phyloP scores from a whole-genome alignment of 768 basidiomycete species.

The Chalciporus pseudorubinellus region DNA sequence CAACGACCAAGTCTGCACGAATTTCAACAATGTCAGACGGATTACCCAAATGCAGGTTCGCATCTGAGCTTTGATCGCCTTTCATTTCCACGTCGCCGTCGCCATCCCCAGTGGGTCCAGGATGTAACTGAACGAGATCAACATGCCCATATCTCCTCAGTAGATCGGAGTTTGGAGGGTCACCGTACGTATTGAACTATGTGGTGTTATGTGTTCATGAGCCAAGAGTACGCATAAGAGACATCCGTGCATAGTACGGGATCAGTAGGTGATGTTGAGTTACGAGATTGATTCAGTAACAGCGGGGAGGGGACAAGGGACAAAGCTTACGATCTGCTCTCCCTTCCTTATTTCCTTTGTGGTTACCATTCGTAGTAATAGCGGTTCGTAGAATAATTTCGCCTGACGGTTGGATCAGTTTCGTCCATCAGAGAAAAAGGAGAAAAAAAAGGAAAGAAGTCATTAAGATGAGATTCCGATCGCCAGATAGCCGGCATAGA shows the following conservation, averaged over 20 bases:
- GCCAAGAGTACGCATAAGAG: no score
- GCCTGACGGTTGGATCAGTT: constrained; percentile 48
- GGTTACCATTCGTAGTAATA: constrained; percentile 72
- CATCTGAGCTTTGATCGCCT: constrained; percentile 17
- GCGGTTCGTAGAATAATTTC: constrained; percentile 77
- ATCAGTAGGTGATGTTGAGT: background rate
- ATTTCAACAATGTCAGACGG: constrained; percentile 81
- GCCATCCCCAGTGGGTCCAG: background rate
- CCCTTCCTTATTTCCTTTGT: constrained; percentile 72
- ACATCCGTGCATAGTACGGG: no score
- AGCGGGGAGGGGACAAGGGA: no score
- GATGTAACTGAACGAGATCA: constrained; percentile 61
- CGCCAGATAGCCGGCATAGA: background rate
- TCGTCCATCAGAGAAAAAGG: no score
- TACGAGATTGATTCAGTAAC: background rate
- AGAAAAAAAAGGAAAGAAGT: no score
- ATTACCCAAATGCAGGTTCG: constrained; percentile 47
- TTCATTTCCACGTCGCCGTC: constrained; percentile 13
- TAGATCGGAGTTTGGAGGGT: constrained; percentile 89
- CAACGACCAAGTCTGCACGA: constrained; percentile 65
- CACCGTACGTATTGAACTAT: constrained; percentile 95
- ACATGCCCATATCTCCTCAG: constrained; percentile 94
- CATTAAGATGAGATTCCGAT: background rate
- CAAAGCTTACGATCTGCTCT: constrained; percentile 79
- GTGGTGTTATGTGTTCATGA: background rate